Base-by-base conservation (phyloP, 2,329 filamentous ascomycete species). In the Endothia cerciana region DNA sequence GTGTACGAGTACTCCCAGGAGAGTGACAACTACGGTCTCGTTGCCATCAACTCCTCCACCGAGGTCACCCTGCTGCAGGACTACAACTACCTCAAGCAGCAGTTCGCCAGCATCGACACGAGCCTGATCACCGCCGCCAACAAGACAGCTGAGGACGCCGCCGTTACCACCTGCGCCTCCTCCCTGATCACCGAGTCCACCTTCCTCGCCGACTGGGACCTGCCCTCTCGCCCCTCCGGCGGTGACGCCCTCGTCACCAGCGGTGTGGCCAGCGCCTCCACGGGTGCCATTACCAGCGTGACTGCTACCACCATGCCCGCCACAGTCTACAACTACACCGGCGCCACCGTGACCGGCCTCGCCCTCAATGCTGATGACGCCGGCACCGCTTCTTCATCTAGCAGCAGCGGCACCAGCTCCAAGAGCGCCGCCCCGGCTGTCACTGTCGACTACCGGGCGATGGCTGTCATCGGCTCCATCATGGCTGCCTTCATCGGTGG, bases 1-100 rank as follows among this genome's bases (percentile, higher is more conserved):
- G 89, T 92, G 43, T 93, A 93, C 79, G 89, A 93, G 75, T 93
- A 85, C 77, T 87, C 87, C 1, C 82, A 91, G 76, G 91, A 92
- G 74, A 76, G 80, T 56, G 87, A 88, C 74, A 78, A 86, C 73
- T 88, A 83, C 68, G 86, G 86, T 59, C 81, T 92, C 17, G 87
- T 90, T 28, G 59, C 83, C 66, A 76, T 91, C 71, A 85, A 86
- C 70, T 78, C 76, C 69, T 83, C 87, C 69, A 80, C 79, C 69
- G 84, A 81, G 25, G 82, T 87, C 63, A 80, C 82, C 56, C 80
- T 91, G 36, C 81, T 86, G 22, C 72, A 79, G 30, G 89, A 91
- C 75, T 92, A 66, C 66, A 36, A 89, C 74, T 89, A 90, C 71
- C 86, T 97, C 64, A 87, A 89, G 78, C 77, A 78, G 40, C 90